Conservation (phyloP, 176 grass and related monocot genomes). For the Zoysia japonica region DNA sequence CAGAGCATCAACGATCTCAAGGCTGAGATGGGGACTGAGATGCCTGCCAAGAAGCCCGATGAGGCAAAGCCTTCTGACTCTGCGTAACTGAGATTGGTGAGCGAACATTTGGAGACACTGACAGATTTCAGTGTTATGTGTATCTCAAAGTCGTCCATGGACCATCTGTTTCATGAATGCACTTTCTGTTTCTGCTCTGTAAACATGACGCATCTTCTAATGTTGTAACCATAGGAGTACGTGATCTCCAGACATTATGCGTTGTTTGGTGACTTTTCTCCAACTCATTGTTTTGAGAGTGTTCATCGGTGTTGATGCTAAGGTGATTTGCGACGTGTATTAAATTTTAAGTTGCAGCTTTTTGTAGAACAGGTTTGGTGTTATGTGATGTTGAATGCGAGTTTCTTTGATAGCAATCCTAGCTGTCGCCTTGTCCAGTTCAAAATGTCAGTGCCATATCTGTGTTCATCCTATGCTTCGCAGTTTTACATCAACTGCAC, state of each 20-base stretch:
- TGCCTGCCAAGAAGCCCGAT: constrained; percentile 51
- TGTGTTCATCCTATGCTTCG: background rate
- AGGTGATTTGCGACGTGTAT: background rate
- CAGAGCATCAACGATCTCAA: constrained; percentile 90
- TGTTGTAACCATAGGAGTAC: background rate
- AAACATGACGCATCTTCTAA: background rate
- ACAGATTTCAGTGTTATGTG: constrained; percentile 11
- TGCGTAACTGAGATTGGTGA: constrained; percentile 42
- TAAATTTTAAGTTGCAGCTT: background rate
- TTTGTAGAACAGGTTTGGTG: background rate
- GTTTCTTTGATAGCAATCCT: background rate
- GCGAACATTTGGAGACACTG: constrained; percentile 15
- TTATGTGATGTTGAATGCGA: background rate
- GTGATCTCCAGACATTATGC: background rate
- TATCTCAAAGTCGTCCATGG: constrained; percentile 16
- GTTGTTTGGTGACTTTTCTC: constrained; percentile 23
- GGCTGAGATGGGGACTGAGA: constrained; percentile 71
- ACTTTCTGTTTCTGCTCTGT: background rate
- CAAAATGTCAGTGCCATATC: background rate
- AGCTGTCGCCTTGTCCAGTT: background rate
- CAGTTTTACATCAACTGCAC: background rate
- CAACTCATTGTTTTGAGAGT: constrained; percentile 7
- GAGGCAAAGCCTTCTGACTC: constrained; percentile 54
- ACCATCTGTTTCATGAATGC: constrained; percentile 24
- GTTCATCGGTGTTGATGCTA: constrained; percentile 25